Evolutionary conservation across 108 stramenopile genomes (phyloP).

Genomic region (Nannochloropsis salina): DNA sequence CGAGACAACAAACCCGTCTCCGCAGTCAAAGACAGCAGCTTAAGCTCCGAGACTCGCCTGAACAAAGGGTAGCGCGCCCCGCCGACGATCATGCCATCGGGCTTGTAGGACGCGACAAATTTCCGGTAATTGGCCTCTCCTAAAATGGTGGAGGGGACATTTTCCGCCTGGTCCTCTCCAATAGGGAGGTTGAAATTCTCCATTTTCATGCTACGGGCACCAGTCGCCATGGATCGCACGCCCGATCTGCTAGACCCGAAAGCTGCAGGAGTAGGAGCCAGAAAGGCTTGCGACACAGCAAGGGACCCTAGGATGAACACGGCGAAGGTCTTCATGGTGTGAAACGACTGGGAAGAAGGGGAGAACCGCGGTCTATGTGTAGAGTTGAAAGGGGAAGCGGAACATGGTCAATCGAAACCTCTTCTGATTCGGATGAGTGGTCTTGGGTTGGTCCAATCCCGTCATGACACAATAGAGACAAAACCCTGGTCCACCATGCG

Average conservation of each 20-base stretch:
- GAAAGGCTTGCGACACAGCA: not conserved
- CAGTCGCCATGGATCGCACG: not conserved
- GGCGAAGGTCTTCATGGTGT: constrained; percentile 3
- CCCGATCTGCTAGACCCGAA: not conserved
- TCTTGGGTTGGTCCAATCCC: too few relatives aligned
- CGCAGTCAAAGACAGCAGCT: not conserved
- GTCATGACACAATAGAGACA: too few relatives aligned
- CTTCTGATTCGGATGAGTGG: too few relatives aligned
- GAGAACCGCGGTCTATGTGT: constrained; percentile 11
- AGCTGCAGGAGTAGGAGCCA: not conserved
- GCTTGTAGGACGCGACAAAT: not conserved
- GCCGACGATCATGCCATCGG: not conserved
- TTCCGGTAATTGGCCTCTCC: constrained; percentile 24
- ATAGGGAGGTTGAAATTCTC: constrained; percentile 18
- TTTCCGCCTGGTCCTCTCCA: constrained; percentile 13
- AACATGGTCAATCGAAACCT: not conserved
- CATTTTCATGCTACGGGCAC: not conserved
- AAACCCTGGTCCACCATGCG: too few relatives aligned
- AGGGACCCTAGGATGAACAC: not conserved
- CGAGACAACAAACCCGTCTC: not conserved
- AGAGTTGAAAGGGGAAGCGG: not conserved
- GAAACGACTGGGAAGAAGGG: not conserved
- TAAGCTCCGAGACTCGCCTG: constrained; percentile 14
- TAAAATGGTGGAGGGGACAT: not conserved
- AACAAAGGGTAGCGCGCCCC: not conserved